Evolutionary conservation across 345 rosid genomes (phyloP), one percentile per base, ranked within the genome.

Genomic region (Ceriops decandra): DNA sequence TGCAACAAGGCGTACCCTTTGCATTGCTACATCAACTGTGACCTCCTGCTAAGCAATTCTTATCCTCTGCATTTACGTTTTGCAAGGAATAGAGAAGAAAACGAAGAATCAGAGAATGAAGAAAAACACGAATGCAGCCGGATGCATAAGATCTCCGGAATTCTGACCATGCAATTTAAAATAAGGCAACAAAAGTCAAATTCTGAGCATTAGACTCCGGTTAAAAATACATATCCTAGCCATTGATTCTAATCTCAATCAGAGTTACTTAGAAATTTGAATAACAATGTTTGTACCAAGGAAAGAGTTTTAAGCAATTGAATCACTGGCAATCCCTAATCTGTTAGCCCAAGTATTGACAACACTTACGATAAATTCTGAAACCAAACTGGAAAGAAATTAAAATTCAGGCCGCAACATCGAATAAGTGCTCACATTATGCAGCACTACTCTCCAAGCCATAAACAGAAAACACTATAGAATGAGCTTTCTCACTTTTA

Each of bases 11-110:
- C 90, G 90, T 66, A 86, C 93, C 71, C 72, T 84, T 19, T 73
- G 81, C 88, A 89, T 84, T 71, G 86, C 88, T 5, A 90, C 96
- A 52, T 87, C 73, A 47, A 93, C 90, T 2, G 85, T 92, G 47
- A 81, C 97, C 72, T 87, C 96, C 2, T 75, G 68, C 67, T 89
- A 56, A 31, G 85, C 86, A 35, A 87, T 88, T 68, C 88, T 80
- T 79, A 90, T 86, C 76, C 97, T 78, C 98, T 89, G 86, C 83
- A 82, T 63, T 13, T 27, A 58, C 52, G 67, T 33, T 5, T 10
- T 16, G 26, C 26, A 42, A 17, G 20, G 46, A 56, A 56, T 30
- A 57, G n/a, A 36, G 5, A 13, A 22, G 13, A 53, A 53, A 26
- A 6, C 1, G 46, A 36, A 9, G 8, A 36, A 8, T 22, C 58